A percentile compares a stretch with the other conserved stretches of the same genome.
These are phyloP conservation scores for Trichosporon inkin DNA, from an alignment of 1,284 basidiomycete genomes.

Conservation along the genomic window DNA sequence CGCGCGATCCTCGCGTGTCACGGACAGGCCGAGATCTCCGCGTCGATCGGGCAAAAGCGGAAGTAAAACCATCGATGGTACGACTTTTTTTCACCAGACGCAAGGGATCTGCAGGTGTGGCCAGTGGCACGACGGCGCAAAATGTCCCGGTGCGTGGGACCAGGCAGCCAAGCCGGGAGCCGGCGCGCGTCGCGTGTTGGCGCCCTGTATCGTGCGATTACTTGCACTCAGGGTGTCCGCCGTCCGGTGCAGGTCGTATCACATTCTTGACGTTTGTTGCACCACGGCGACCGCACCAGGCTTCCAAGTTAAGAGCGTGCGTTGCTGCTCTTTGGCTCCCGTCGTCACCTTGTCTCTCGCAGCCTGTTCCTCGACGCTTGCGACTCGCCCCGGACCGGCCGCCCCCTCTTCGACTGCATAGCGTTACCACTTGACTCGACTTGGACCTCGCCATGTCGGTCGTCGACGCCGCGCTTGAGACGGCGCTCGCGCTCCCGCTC, in stretches of 20 bases:
- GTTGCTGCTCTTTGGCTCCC: not conserved
- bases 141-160: not conserved
- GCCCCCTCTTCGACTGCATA: not conserved
- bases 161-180: too few species aligned
- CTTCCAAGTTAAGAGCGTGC: not conserved
- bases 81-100: conserved; percentile 4
- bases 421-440: not conserved
- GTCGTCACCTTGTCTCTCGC: not conserved
- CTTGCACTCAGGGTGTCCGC: not conserved
- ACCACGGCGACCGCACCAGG: not conserved
- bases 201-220: too few species aligned
- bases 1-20: not conserved
- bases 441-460: conserved; percentile 27
- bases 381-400: too few species aligned
- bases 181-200: too few species aligned
- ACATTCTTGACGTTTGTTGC: not conserved
- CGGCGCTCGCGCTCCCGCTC: conserved; percentile 18
- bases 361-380: not conserved
- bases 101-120: not conserved
- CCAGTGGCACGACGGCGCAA: not conserved
- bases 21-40: not conserved
- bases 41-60: not conserved
- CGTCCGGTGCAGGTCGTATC: not conserved
- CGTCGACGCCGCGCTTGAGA: conserved; percentile 47
- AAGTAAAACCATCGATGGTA: not conserved